Evolutionary conservation across 148 eudicot species (phyloP), one percentile per base, ranked within the genome.

Genomic region (Heliosperma pusillum): DNA sequence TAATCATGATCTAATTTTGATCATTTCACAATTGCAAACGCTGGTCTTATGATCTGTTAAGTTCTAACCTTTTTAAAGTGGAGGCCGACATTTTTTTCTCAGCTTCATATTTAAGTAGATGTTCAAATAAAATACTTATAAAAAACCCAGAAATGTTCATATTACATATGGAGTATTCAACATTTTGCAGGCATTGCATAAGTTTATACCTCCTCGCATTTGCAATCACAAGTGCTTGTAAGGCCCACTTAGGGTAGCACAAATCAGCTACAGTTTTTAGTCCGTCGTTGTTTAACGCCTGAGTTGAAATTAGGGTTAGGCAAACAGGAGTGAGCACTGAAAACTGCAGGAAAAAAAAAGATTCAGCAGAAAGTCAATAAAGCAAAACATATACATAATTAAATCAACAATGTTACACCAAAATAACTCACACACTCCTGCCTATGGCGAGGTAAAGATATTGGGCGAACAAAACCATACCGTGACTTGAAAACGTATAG

Each of bases 221-320:
- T 83, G 97, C 87, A 27, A 95, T 82, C 78, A 95, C 91, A 78
- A 95, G 87, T 70, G 99, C 99, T 86, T 95, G 94, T 74, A 90
- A 69, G 17, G 93, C 96, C 99, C 99, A 95, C 73, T 86, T 95
- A 60, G 97, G 89, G 70, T 90, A 92, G 87, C 94, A 85, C 26
- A 90, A 30, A 24, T 84, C 78, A 4, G 92, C 88, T n/a, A 92
- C 16, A n/a, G 55, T 27, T 80, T 74, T 88, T 7, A 90, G 50
- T 61, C 85, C 77, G 8, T 69, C 68, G 67, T 77, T 82, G 16
- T 21, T 78, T 20, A 78, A 72, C 12, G 87, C 70, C 78, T 90
- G 96, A 64, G 90, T 90, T 9, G 97, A 58, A 74, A 95, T 74
- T 65, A 90, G 88, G 64, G 96, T 88, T 68, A 86, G 74, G 72